Evolutionary conservation across 495 filamentous ascomycete genomes (phyloP).

Genomic region (Schizothecium vesticola): DNA sequence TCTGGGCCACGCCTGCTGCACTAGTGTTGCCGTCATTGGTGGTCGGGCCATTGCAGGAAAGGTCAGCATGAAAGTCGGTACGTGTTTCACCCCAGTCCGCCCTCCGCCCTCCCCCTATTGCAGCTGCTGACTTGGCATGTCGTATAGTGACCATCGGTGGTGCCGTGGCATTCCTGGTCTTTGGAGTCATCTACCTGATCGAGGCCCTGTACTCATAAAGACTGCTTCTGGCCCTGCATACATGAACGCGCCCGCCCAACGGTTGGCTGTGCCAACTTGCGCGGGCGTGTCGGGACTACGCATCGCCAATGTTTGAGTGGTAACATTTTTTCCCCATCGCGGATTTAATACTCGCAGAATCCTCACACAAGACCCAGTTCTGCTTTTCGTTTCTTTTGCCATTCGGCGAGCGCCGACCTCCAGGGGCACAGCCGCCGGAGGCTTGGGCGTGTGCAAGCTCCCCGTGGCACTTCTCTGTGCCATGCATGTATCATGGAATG

Average conservation of each 20-base stretch:
- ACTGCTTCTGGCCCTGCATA: not conserved
- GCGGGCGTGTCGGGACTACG: not conserved
- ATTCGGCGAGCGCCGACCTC: not conserved
- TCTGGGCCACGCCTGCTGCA: slow-evolving; percentile 82
- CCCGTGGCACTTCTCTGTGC: not conserved
- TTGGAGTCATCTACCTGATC: slow-evolving; percentile 83
- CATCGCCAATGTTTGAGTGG: not conserved
- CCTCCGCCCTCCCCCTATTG: not conserved
- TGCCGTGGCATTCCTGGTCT: slow-evolving; percentile 83
- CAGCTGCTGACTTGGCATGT: slow-evolving; percentile 20
- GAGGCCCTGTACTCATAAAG: slow-evolving; percentile 65
- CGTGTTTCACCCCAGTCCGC: slow-evolving; percentile 37
- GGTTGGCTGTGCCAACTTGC: slow-evolving; percentile 17
- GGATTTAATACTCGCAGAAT: slow-evolving; percentile 17
- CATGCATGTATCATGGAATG: not conserved
- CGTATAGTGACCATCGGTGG: slow-evolving; percentile 83
- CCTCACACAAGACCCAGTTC: not conserved
- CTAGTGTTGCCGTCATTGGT: slow-evolving; percentile 86
- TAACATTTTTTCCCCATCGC: slow-evolving; percentile 1
- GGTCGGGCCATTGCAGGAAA: slow-evolving; percentile 86
- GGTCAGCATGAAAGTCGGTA: slow-evolving; percentile 95
- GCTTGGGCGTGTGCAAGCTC: not conserved
- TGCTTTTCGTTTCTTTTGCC: not conserved
- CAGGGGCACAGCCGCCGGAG: not conserved
- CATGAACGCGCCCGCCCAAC: not conserved